These are phyloP conservation scores for Amoebophrya sp. DNA, from an alignment of 169 alveolate genomes.

Conservation along the genomic window DNA sequence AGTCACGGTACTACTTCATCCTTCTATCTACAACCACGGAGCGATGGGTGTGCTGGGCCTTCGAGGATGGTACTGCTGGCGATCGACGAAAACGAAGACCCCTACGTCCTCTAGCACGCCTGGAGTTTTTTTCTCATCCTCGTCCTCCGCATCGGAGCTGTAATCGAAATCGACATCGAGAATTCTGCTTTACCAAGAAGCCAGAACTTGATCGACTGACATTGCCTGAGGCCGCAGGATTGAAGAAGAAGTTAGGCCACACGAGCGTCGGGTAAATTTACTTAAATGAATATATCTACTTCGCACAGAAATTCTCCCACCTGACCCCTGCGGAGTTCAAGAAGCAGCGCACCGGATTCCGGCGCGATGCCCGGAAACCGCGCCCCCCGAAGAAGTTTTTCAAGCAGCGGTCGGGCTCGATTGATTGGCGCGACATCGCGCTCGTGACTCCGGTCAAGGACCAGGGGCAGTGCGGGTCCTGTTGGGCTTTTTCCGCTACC, in stretches of 20 bases:
- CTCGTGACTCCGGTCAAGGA: slow-evolving; percentile 34
- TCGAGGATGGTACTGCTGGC: background rate
- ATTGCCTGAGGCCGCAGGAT: too few relatives aligned
- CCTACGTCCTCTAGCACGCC: too few relatives aligned
- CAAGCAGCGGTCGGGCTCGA: slow-evolving; percentile 6
- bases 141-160: too few relatives aligned
- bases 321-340: background rate
- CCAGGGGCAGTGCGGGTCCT: slow-evolving; percentile 55
- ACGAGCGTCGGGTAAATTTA: background rate
- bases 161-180: too few relatives aligned
- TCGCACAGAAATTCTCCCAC: background rate
- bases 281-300: background rate
- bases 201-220: too few relatives aligned
- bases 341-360: background rate
- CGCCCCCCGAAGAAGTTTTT: background rate
- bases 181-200: too few relatives aligned
- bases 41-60: background rate
- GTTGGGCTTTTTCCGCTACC: slow-evolving; percentile 69
- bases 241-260: background rate
- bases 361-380: background rate
- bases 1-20: background rate
- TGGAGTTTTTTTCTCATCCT: too few relatives aligned
- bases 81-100: background rate
- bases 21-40: background rate
- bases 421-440: slow-evolving; percentile 30